These are phyloP conservation scores for Ogataea parapolymorpha DNA, from an alignment of 805 yeast species.

Conservation along the genomic window DNA sequence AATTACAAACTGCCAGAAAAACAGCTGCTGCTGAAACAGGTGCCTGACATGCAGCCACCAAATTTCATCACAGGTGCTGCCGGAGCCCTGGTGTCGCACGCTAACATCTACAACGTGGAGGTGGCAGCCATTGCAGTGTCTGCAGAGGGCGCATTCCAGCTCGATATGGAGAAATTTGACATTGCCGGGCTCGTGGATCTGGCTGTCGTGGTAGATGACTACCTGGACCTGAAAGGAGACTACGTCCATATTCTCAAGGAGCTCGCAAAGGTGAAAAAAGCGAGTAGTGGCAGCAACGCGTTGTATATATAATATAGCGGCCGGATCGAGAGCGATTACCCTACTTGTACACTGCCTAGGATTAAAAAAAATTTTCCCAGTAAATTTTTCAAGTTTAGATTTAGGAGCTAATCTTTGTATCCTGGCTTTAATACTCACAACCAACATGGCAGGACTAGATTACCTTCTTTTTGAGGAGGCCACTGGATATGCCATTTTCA, in stretches of 20 bases:
- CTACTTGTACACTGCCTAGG: slow-evolving; percentile 11
- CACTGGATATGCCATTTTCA: slow-evolving; percentile 95
- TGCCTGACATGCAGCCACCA: slow-evolving; percentile 46
- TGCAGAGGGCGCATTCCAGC: slow-evolving; percentile 45
- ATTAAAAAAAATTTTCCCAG: slow-evolving; percentile 10
- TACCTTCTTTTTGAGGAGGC: slow-evolving; percentile 97
- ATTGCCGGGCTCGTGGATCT: slow-evolving; percentile 40
- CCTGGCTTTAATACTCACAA: slow-evolving; percentile 3
- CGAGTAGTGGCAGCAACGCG: slow-evolving; percentile 19
- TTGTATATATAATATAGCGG: slow-evolving; percentile 18
- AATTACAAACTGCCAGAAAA: background rate
- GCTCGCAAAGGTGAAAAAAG: slow-evolving; percentile 13
- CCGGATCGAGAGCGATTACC: slow-evolving; percentile 4
- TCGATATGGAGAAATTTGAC: slow-evolving; percentile 43
- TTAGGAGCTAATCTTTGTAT: slow-evolving; percentile 6
- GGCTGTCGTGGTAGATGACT: slow-evolving; percentile 18
- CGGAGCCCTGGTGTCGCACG: slow-evolving; percentile 38
- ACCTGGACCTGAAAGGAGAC: slow-evolving; percentile 8
- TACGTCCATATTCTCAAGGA: slow-evolving; percentile 10
- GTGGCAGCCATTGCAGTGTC: slow-evolving; percentile 30
- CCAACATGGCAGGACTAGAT: slow-evolving; percentile 68
- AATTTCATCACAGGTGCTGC: slow-evolving; percentile 44
- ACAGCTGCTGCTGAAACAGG: slow-evolving; percentile 11
- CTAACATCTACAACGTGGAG: slow-evolving; percentile 12
- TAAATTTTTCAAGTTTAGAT: slow-evolving; percentile 7